Base-by-base conservation (phyloP, 306 rosid species). In the Begonia fuchsioides region DNA sequence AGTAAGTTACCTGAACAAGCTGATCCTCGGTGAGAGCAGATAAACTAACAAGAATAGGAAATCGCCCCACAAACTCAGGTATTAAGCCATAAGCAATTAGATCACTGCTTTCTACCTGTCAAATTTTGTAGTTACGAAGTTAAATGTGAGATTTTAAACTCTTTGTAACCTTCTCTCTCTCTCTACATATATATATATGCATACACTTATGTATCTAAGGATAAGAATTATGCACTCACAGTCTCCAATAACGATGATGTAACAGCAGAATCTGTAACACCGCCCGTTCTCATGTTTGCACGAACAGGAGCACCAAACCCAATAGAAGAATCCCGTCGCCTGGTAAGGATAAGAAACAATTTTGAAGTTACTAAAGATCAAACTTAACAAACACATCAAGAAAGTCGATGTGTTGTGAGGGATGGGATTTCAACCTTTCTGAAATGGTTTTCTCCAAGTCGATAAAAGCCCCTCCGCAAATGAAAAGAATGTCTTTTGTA, bases 381-480 rank as follows among this genome's bases (percentile, higher is more conserved):
- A 52, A 58, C 39, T 19, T 39, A 47, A 32, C 39, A 15, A 26
- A 18, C 15, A 15, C 14, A 59, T 38, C 51, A 43, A 17, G 10
- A 7, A 43, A 13, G 18, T 20, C n/a, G n/a, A 51, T 63, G 60
- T 57, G 55, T 61, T 45, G 53, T n/a, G n/a, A n/a, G n/a, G n/a
- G n/a, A n/a, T n/a, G n/a, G n/a, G n/a, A n/a, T n/a, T n/a, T n/a
- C n/a, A n/a, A 92, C 98, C 98, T 92, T 73, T 92, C 98, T 32
- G 98, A 92, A 75, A 92, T 77, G 11, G 98, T 92, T 71, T 92
- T 92, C 82, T 92, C 98, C 14, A 90, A 73, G 79, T 92, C 98
- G 53, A 79, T 39, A 71, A 90, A 90, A 50, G 98, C 95, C 51
- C 98, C 95, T 50, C 98, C 98, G 55, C 95, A 86, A 51, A 92